These are phyloP conservation scores for Dactylellina parvicollis DNA, from an alignment of 2,329 filamentous ascomycete genomes.

Conservation along the genomic window DNA sequence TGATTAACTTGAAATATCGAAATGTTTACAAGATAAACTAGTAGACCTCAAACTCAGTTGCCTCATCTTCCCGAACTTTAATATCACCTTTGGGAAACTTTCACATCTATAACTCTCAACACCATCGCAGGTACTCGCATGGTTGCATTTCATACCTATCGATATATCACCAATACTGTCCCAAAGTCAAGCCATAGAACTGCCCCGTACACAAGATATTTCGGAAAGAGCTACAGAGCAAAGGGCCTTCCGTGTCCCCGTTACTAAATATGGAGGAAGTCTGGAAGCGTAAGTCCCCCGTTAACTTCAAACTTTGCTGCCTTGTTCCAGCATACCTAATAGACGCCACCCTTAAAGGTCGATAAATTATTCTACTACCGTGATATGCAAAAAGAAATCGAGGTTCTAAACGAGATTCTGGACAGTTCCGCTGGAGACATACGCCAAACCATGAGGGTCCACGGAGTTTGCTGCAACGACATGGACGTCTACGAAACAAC, in stretches of 20 bases:
- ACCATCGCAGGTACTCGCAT: too few relatives aligned
- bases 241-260: background rate
- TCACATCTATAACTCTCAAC: too few relatives aligned
- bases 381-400: background rate
- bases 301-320: background rate
- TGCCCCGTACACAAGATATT: too few relatives aligned
- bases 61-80: too few relatives aligned
- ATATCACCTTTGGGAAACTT: too few relatives aligned
- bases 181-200: too few relatives aligned
- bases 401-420: background rate
- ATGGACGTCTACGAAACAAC: slow-evolving; percentile 8
- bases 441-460: background rate
- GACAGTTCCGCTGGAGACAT: background rate
- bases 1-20: too few relatives aligned
- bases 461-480: background rate
- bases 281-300: background rate
- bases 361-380: slow-evolving; percentile 8
- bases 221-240: too few relatives aligned
- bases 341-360: background rate
- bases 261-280: background rate
- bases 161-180: too few relatives aligned
- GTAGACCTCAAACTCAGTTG: too few relatives aligned
- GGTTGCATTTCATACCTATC: too few relatives aligned
- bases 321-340: background rate
- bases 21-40: too few relatives aligned